Percentiles rank a stretch among this genome's conserved stretches.
Evolutionary conservation across 2,329 filamentous ascomycete species (phyloP).

Genomic region (Immersiporthe knoxdaviesiana): DNA sequence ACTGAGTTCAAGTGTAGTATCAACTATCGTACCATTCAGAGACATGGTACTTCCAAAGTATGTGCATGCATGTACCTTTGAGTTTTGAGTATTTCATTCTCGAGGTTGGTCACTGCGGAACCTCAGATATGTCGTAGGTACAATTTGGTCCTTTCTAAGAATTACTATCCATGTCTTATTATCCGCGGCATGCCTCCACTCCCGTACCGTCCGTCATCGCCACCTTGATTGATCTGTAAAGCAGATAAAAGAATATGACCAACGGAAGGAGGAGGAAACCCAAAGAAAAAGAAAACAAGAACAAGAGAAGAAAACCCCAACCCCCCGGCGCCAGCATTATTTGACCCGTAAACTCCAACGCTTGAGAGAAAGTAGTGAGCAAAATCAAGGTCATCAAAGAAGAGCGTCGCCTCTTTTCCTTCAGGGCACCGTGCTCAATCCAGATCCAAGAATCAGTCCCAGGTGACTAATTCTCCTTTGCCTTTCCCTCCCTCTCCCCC

Average conservation of each 20-base stretch:
- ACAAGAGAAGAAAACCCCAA: background rate
- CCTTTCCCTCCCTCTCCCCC: background rate
- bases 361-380: constrained; percentile 8
- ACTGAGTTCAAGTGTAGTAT: too few species aligned
- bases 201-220: too few species aligned
- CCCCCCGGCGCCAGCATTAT: background rate
- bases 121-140: background rate
- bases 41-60: too few species aligned
- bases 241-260: background rate
- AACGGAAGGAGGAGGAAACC: background rate
- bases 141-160: background rate
- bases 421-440: background rate
- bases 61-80: too few species aligned
- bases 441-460: background rate
- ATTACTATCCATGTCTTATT: too few species aligned
- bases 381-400: background rate
- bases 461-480: too few species aligned
- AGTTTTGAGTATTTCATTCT: background rate
- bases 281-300: background rate
- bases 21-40: too few species aligned
- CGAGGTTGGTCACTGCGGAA: background rate
- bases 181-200: too few species aligned
- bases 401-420: background rate
- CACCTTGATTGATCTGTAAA: background rate
- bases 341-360: constrained; percentile 26